Evolutionary conservation across 495 filamentous ascomycete species (phyloP).

Genomic region (Zalerion maritima): DNA sequence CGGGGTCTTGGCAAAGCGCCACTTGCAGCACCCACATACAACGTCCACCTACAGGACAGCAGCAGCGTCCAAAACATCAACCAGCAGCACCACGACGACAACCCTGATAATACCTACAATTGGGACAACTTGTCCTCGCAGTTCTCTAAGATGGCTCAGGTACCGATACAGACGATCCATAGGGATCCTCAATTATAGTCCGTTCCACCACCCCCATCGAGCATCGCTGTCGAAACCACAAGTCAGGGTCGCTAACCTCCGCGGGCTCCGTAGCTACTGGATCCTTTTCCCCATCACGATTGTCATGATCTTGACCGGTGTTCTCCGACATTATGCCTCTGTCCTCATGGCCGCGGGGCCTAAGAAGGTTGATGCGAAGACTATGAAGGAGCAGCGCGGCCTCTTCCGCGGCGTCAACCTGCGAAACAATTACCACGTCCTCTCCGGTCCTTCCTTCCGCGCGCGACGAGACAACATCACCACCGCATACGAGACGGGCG

Average conservation of each 20-base stretch:
- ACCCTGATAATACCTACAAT: too few species aligned
- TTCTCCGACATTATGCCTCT: constrained; percentile 90
- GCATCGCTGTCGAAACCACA: not conserved
- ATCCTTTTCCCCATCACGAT: constrained; percentile 92
- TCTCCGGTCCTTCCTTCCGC: constrained; percentile 63
- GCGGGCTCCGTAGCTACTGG: constrained; percentile 59
- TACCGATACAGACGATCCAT: constrained; percentile 86
- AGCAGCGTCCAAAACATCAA: too few species aligned
- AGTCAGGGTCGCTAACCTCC: constrained; percentile 6
- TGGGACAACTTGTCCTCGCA: too few species aligned
- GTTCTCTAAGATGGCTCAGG: constrained; percentile 57
- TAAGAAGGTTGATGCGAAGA: constrained; percentile 61
- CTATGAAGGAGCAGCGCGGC: constrained; percentile 74
- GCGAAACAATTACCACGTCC: constrained; percentile 58
- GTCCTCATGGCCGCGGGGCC: constrained; percentile 76
- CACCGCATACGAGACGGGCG: constrained; percentile 64
- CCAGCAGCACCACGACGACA: too few species aligned
- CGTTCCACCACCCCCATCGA: not conserved
- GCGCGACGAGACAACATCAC: constrained; percentile 67
- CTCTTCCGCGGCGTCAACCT: constrained; percentile 77
- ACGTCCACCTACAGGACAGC: too few species aligned
- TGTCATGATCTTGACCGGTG: constrained; percentile 93
- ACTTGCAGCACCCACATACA: too few species aligned
- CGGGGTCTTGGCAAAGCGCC: too few species aligned
- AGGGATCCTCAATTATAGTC: constrained; percentile 97